Evolutionary conservation across 2,329 filamentous ascomycete genomes (phyloP).

Genomic region (Fusarium scirpi): DNA sequence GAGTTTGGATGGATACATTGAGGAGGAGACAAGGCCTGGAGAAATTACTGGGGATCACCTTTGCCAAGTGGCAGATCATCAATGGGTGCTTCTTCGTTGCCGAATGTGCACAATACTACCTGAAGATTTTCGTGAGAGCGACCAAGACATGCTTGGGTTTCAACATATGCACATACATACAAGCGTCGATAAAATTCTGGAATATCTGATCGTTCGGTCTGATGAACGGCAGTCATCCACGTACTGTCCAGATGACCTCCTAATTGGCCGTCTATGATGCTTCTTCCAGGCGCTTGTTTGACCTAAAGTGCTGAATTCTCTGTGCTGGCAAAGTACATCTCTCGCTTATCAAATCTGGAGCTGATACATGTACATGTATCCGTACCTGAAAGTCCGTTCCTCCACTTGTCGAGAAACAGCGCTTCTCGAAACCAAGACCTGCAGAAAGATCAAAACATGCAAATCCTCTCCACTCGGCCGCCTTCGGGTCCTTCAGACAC

Average conservation of each 20-base stretch:
- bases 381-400: slow-evolving; percentile 33
- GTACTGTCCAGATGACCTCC: slow-evolving; percentile 8
- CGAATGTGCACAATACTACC: slow-evolving; percentile 13
- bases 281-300: slow-evolving; percentile 40
- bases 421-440: slow-evolving; percentile 46
- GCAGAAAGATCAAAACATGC: slow-evolving; percentile 27
- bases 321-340: slow-evolving; percentile 30
- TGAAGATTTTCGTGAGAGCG: slow-evolving; percentile 4
- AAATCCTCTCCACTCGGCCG: slow-evolving; percentile 34
- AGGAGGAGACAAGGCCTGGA: slow-evolving; percentile 20
- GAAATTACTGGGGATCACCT: slow-evolving; percentile 40
- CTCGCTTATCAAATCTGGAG: neutral
- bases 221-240: slow-evolving; percentile 13
- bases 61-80: slow-evolving; percentile 42
- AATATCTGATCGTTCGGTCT: slow-evolving; percentile 7
- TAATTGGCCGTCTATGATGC: slow-evolving; percentile 26
- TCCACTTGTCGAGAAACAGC: slow-evolving; percentile 22
- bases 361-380: slow-evolving; percentile 12
- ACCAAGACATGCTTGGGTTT: neutral
- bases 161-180: slow-evolving; percentile 12
- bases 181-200: neutral
- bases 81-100: slow-evolving; percentile 26
- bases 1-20: slow-evolving; percentile 4
- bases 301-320: slow-evolving; percentile 13
- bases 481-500: slow-evolving; percentile 15